phyloP scores from a whole-genome alignment of 2,329 filamentous ascomycete species.

The Botryotinia narcissicola region DNA sequence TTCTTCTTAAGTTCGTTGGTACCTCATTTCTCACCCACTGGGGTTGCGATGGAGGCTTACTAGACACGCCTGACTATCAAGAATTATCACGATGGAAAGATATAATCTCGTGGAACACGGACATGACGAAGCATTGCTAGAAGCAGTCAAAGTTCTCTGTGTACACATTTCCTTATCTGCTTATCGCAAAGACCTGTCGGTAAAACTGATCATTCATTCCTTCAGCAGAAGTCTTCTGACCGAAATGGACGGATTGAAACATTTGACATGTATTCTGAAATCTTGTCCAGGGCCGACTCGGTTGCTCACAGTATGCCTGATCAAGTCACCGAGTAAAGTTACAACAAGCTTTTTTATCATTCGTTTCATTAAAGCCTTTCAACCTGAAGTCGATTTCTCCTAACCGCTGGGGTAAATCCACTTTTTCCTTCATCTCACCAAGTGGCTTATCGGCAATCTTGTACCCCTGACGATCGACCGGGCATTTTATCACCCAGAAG shows the following conservation, averaged over 20 bases:
- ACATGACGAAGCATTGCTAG: not conserved
- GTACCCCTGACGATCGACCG: constrained; percentile 13
- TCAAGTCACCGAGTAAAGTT: constrained; percentile 11
- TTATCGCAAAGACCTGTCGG: not conserved
- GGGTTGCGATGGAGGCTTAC: not conserved
- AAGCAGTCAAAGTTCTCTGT: not conserved
- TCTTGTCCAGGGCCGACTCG: not conserved
- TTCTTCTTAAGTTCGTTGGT: not conserved
- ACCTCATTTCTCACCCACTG: not conserved
- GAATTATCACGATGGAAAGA: not conserved
- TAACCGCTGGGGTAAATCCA: not conserved
- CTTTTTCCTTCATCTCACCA: constrained; percentile 7
- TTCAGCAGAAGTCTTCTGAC: constrained; percentile 8
- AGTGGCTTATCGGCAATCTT: constrained; percentile 18
- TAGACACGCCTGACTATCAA: not conserved
- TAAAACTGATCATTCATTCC: constrained; percentile 6
- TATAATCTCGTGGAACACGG: constrained; percentile 5
- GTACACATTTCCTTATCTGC: constrained; percentile 1
- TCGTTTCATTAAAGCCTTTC: not conserved
- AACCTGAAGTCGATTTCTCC: not conserved
- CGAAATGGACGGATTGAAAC: constrained; percentile 1
- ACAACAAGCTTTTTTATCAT: not conserved
- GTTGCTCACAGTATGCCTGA: not conserved
- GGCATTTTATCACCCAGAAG: not conserved
- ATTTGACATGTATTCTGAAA: not conserved